phyloP scores from a whole-genome alignment of 495 filamentous ascomycete genomes.

The Penicillium waksmanii region DNA sequence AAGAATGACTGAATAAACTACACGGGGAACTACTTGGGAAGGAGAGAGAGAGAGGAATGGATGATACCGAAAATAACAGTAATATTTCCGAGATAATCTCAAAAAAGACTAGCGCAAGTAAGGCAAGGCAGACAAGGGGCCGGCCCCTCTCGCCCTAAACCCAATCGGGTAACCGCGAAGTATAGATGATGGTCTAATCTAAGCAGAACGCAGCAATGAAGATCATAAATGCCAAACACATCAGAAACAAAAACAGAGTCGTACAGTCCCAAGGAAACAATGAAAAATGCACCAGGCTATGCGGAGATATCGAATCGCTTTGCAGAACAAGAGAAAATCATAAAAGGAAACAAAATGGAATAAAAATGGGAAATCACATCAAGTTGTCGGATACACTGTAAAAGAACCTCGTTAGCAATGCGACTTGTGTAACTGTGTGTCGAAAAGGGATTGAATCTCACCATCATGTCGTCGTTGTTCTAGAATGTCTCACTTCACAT shows the following conservation, averaged over 20 bases:
- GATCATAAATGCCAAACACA: slow-evolving; percentile 4
- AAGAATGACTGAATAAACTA: neutral
- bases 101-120: neutral
- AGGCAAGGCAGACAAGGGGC: slow-evolving; percentile 22
- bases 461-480: slow-evolving; percentile 7
- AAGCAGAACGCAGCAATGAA: slow-evolving; percentile 11
- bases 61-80: neutral
- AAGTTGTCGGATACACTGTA: slow-evolving; percentile 4
- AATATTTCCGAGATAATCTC: neutral
- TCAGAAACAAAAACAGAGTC: slow-evolving; percentile 5
- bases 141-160: slow-evolving; percentile 17
- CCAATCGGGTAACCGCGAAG: slow-evolving; percentile 18
- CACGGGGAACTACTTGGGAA: neutral
- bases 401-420: neutral
- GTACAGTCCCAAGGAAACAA: slow-evolving; percentile 13
- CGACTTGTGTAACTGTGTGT: neutral
- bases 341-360: neutral
- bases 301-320: slow-evolving; percentile 13
- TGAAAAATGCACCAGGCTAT: slow-evolving; percentile 18
- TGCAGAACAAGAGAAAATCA: neutral
- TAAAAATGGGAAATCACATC: neutral
- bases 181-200: slow-evolving; percentile 20
- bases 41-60: neutral
- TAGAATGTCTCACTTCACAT: slow-evolving; percentile 35
- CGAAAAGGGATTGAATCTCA: slow-evolving; percentile 1